phyloP scores from a whole-genome alignment of 345 rosid species.

The Syzygium aqueum region DNA sequence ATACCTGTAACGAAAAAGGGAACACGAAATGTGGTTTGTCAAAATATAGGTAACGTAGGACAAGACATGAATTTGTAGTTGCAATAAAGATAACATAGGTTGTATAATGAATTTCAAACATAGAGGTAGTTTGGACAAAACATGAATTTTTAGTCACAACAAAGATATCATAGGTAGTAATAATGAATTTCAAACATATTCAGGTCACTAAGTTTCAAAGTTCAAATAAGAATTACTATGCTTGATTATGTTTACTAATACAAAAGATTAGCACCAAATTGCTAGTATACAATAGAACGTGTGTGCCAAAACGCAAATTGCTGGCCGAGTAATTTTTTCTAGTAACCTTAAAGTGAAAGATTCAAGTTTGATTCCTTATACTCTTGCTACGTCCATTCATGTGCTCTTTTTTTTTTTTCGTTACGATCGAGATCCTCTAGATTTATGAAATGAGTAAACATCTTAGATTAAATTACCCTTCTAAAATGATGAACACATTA shows the following conservation, averaged over 20 bases:
- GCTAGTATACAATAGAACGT: accelerated
- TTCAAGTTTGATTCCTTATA: not conserved
- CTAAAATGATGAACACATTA: not conserved
- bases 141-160: not conserved
- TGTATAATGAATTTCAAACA: not conserved
- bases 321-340: not conserved
- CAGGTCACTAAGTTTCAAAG: not conserved
- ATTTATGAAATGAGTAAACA: too few species aligned
- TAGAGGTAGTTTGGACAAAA: not conserved
- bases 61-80: not conserved
- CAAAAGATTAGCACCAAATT: not conserved
- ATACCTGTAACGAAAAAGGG: not conserved
- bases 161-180: not conserved
- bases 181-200: not conserved
- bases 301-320: not conserved
- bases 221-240: not conserved
- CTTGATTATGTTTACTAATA: not conserved
- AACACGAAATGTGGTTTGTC: not conserved
- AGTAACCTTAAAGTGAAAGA: not conserved
- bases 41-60: not conserved
- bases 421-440: not conserved
- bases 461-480: not conserved
- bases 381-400: not conserved
- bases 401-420: too few species aligned
- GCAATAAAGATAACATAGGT: not conserved